These are phyloP conservation scores for Begonia masoniana DNA, from an alignment of 306 rosid genomes.

Conservation along the genomic window DNA sequence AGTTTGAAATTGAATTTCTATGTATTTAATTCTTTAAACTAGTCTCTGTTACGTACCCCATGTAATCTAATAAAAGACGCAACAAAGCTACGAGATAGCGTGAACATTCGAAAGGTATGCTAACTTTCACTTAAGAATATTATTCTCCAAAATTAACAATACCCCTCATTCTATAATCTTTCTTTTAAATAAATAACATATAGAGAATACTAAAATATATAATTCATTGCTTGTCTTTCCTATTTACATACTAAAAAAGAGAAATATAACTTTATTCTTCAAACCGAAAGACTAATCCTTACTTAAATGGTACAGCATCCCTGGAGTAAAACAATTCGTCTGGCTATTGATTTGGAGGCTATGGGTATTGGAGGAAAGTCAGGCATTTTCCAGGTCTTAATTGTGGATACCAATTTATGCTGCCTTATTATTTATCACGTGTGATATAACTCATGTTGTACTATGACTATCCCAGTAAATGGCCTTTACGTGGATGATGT, in stretches of 20 bases:
- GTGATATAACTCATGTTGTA: conserved; percentile 6
- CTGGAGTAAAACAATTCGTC: conserved; percentile 55
- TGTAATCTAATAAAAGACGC: no score
- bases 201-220: no score
- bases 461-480: conserved; percentile 1
- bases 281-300: conserved; percentile 9
- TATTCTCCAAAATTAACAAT: no score
- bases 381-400: conserved; percentile 78
- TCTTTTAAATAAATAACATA: no score
- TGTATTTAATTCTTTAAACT: no score
- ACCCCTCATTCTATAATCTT: no score
- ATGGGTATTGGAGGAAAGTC: conserved; percentile 98
- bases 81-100: no score
- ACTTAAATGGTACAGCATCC: conserved; percentile 63
- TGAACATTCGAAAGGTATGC: no score
- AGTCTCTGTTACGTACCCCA: no score
- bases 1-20: no score
- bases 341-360: conserved; percentile 96
- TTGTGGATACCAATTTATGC: conserved; percentile 13
- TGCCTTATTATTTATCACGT: not conserved
- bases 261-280: not conserved
- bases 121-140: no score
- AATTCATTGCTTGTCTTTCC: not conserved
- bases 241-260: not conserved
- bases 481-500: no score